Evolutionary conservation across 768 basidiomycete species (phyloP).

Genomic region (Cystofilobasidium ferigula): DNA sequence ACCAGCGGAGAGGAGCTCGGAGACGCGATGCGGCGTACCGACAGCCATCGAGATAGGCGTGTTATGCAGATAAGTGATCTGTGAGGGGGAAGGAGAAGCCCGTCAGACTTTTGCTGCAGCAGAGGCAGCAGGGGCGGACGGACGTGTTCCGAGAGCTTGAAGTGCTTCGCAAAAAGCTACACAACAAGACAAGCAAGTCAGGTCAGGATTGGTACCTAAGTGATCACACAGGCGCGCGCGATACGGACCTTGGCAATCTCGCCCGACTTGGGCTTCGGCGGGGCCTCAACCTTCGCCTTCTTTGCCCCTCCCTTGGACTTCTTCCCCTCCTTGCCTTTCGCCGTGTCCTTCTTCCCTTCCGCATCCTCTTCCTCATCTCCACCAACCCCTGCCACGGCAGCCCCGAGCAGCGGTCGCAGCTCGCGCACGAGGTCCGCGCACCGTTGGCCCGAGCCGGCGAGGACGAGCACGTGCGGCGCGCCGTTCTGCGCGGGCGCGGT

Average conservation of each 20-base stretch:
- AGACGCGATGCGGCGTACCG: slow-evolving; percentile 26
- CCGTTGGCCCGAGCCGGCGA: slow-evolving; percentile 22
- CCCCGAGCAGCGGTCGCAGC: slow-evolving; percentile 10
- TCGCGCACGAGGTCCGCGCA: slow-evolving; percentile 27
- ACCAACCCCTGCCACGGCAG: too few relatives aligned
- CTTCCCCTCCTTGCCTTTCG: slow-evolving; percentile 11
- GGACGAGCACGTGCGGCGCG: slow-evolving; percentile 21
- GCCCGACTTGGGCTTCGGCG: background rate
- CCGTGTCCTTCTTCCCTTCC: background rate
- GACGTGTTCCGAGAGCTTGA: slow-evolving; percentile 21
- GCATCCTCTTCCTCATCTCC: background rate
- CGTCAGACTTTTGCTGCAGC: background rate
- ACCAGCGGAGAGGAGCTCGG: slow-evolving; percentile 24
- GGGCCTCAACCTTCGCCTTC: slow-evolving; percentile 8
- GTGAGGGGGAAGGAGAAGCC: background rate
- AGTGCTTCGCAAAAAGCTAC: slow-evolving; percentile 26
- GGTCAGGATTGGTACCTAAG: background rate
- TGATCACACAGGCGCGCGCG: background rate
- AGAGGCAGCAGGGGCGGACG: background rate
- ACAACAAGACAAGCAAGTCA: too few relatives aligned
- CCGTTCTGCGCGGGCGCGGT: background rate
- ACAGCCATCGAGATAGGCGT: slow-evolving; percentile 25
- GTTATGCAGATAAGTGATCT: slow-evolving; percentile 18
- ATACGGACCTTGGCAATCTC: slow-evolving; percentile 22
- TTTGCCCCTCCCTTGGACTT: slow-evolving; percentile 1